Base-by-base conservation (phyloP, 805 yeast genomes). In the Yueomyces sp. region DNA sequence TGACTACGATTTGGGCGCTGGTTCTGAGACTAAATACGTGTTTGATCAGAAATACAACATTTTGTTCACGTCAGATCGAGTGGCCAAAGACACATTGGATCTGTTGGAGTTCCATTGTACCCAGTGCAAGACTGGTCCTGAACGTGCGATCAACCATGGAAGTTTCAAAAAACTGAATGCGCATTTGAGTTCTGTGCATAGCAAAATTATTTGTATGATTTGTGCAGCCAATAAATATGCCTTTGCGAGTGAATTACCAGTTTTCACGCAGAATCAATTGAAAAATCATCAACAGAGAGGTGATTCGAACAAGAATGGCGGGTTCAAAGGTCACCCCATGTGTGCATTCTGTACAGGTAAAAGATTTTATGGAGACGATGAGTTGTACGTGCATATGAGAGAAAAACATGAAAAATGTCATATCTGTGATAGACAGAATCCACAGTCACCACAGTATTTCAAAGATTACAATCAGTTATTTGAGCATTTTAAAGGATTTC, bases 291-390 rank as follows among this genome's bases (percentile, higher is more conserved):
- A 81, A 56, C 61, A 69, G 3, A 69, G 66, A 36, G 96, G 96
- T 41, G 95, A 88, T 53, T 71, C 41, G 26, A 43, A 48, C 9
- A 42, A 43, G 40, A 66, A 66, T 5, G 33, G 9, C 6, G 95
- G 95, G 0, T 88, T 88, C 60, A 68, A 62, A 8, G 97, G 97
- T 0, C 97, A 88, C 59, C 96, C 97, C 0, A 66, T 70, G 48
- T 92, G 99, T 68, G 74, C 74, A 49, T 83, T 85, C 59, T 92
- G 98, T 61, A 63, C 71, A 3, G 77, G 77, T 2, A 72, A 68
- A 50, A 64, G 94, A 45, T 88, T 85, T 59, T 92, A 92, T 58
- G 85, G 95, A 0, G 85, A 78, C 37, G 96, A 90, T 58, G 97
- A 88, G 58, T 68, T 87, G 52, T 77, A 76, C 49, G 62, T 78